phyloP scores from a whole-genome alignment of 768 basidiomycete genomes.

The Pulveroboletus ravenelii region DNA sequence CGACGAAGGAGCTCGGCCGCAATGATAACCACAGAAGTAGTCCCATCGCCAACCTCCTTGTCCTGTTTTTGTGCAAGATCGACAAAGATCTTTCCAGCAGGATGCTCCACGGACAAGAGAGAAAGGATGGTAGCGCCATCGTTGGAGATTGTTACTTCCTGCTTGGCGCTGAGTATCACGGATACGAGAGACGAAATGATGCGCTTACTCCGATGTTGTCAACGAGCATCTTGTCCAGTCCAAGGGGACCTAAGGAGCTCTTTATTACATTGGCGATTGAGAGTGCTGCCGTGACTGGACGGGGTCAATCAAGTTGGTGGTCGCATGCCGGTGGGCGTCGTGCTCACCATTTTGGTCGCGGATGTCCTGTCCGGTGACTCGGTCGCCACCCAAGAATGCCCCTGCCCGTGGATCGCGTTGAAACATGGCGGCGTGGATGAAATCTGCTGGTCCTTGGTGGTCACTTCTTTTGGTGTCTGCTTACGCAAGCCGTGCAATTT shows the following conservation, averaged over 20 bases:
- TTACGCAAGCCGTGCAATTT: slow-evolving; percentile 18
- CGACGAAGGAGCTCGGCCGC: slow-evolving; percentile 95
- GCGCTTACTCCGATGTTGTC: slow-evolving; percentile 89
- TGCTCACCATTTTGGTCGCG: slow-evolving; percentile 89
- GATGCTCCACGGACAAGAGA: slow-evolving; percentile 90
- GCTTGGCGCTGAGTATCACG: slow-evolving; percentile 14
- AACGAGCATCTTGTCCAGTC: slow-evolving; percentile 95
- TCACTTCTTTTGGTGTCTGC: slow-evolving; percentile 4
- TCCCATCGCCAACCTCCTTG: slow-evolving; percentile 98
- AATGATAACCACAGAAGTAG: slow-evolving; percentile 96
- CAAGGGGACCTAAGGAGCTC: slow-evolving; percentile 91
- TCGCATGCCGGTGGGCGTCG: neutral
- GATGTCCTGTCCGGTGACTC: slow-evolving; percentile 92
- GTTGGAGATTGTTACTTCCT: slow-evolving; percentile 99
- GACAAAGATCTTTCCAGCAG: slow-evolving; percentile 95
- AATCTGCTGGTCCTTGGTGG: neutral
- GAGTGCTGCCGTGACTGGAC: slow-evolving; percentile 85
- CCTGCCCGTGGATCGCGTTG: slow-evolving; percentile 91
- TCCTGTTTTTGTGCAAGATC: slow-evolving; percentile 99
- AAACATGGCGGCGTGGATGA: slow-evolving; percentile 49
- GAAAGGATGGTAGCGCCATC: slow-evolving; percentile 99
- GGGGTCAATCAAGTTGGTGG: neutral
- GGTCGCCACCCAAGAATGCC: slow-evolving; percentile 89
- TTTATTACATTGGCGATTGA: slow-evolving; percentile 97
- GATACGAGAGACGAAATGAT: neutral